Evolutionary conservation across 208 protist species (phyloP).

Genomic region (Herpetomonas tarakana): DNA sequence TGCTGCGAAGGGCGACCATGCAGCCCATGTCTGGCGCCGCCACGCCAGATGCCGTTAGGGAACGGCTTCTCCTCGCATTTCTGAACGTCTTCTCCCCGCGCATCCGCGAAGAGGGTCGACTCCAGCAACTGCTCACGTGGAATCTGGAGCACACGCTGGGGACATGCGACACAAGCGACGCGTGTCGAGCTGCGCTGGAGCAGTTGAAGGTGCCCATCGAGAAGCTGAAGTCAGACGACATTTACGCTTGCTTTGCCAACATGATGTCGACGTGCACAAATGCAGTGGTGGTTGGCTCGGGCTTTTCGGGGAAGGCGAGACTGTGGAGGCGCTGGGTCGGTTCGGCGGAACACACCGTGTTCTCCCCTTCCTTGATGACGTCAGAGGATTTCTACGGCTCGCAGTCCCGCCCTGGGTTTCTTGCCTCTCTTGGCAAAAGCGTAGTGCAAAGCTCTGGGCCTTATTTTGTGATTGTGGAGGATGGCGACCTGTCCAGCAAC

Average conservation of each 20-base stretch:
- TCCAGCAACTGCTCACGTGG: constrained; percentile 38
- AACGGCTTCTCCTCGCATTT: constrained; percentile 43
- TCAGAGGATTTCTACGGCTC: constrained; percentile 70
- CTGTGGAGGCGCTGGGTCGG: constrained; percentile 68
- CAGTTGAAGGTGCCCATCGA: background rate
- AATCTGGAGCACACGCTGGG: constrained; percentile 36
- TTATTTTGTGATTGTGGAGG: constrained; percentile 50
- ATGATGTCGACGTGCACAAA: constrained; percentile 49
- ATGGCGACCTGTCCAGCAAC: constrained; percentile 19
- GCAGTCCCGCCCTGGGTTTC: constrained; percentile 23
- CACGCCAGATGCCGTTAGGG: constrained; percentile 7
- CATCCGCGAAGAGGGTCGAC: constrained; percentile 22
- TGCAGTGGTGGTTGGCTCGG: constrained; percentile 58
- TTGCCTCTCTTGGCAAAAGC: constrained; percentile 32
- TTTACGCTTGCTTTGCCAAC: constrained; percentile 36
- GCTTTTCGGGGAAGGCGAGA: constrained; percentile 66
- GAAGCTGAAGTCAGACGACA: constrained; percentile 10
- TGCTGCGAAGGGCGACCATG: constrained; percentile 29
- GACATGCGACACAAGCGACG: background rate
- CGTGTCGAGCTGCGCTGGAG: background rate
- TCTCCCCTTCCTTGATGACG: constrained; percentile 58
- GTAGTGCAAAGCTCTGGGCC: constrained; percentile 13
- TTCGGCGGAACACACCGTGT: constrained; percentile 25
- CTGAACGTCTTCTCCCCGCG: constrained; percentile 33
- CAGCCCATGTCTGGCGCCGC: constrained; percentile 1